Conservation (phyloP, 345 rosid genomes). For the Cardamine resedifolia region DNA sequence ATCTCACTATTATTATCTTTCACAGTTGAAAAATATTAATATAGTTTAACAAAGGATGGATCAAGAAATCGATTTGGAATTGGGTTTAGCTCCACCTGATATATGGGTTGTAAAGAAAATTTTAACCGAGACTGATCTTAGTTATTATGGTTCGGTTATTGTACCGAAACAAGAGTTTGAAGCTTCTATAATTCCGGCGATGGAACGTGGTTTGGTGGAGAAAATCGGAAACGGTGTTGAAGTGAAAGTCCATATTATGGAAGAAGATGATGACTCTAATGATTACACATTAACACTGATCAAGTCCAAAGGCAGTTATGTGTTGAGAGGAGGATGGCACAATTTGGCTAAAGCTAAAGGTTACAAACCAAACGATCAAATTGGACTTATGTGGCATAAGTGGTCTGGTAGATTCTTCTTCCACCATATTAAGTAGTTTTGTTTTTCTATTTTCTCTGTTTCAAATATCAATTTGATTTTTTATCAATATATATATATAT, state of each 20-base stretch:
- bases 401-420: neutral
- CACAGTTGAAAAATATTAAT: neutral
- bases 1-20: neutral
- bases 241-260: constrained; percentile 3
- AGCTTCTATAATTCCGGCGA: neutral
- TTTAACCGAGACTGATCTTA: neutral
- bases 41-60: neutral
- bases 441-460: neutral
- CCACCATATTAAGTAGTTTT: neutral
- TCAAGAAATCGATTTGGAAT: neutral
- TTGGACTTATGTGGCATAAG: constrained; percentile 6
- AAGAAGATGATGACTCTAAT: neutral
- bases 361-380: neutral
- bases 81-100: constrained; percentile 2
- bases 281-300: neutral
- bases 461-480: neutral
- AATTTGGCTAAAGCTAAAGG: neutral
- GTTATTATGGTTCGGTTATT: neutral
- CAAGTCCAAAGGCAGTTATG: neutral
- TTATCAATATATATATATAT: no score
- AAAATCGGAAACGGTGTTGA: neutral
- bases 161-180: neutral
- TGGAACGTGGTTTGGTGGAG: neutral
- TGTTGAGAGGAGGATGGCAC: neutral
- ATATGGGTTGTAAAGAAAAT: neutral